Conservation (phyloP, 345 rosid species). For the Streptanthus diversifolius region DNA sequence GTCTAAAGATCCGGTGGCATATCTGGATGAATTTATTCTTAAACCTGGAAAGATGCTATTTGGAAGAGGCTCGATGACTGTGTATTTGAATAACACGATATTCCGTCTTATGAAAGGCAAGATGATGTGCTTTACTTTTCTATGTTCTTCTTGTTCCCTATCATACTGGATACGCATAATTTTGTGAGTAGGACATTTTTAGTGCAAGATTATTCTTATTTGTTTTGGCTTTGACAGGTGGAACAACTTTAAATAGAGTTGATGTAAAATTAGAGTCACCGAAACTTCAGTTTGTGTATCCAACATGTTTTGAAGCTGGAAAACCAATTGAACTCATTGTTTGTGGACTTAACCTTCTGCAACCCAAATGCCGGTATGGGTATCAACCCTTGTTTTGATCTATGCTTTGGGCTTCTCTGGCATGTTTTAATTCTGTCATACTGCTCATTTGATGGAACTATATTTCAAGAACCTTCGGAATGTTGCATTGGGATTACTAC, state of each 20-base stretch:
- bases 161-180: neutral
- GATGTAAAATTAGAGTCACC: conserved; percentile 55
- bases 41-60: conserved; percentile 70
- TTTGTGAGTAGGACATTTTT: neutral
- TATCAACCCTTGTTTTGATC: neutral
- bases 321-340: conserved; percentile 79
- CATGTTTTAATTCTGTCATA: neutral
- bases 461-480: conserved; percentile 14
- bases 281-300: conserved; percentile 80
- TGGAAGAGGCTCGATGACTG: conserved; percentile 64
- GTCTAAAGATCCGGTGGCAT: conserved; percentile 61
- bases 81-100: conserved; percentile 64
- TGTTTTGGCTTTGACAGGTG: conserved; percentile 44
- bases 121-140: conserved; percentile 1
- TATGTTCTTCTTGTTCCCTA: neutral
- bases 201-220: neutral
- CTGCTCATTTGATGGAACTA: conserved; percentile 1
- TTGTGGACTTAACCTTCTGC: conserved; percentile 78
- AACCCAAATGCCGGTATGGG: conserved; percentile 67
- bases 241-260: conserved; percentile 54
- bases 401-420: neutral
- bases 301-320: conserved; percentile 90
- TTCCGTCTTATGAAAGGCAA: conserved; percentile 64
- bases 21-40: conserved; percentile 60
- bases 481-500: conserved; percentile 4